Percentiles rank a stretch among this genome's conserved stretches.
phyloP scores from a whole-genome alignment of 2,329 filamentous ascomycete species.

The Xylariaceae sp. region DNA sequence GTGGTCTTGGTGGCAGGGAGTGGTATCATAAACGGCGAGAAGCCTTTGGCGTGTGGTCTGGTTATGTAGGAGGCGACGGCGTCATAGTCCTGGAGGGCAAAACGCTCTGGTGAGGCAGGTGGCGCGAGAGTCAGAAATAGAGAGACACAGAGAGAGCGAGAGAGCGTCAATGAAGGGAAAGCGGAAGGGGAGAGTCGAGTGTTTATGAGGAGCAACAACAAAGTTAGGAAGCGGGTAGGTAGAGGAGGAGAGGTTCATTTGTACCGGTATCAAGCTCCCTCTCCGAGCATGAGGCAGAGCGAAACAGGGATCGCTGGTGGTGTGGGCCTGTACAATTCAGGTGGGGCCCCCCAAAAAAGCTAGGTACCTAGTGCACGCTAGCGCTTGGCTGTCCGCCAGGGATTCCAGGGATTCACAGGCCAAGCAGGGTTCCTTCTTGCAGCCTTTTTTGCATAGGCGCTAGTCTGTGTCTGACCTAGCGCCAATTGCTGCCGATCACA shows the following conservation, averaged over 20 bases:
- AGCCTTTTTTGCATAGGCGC: slow-evolving; percentile 28
- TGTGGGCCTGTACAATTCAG: slow-evolving; percentile 18
- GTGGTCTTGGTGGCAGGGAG: slow-evolving; percentile 12
- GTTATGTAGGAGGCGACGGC: slow-evolving; percentile 9
- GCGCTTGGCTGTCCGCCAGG: slow-evolving; percentile 14
- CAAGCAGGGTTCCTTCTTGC: slow-evolving; percentile 24
- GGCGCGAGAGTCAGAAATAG: not conserved
- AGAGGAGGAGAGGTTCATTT: slow-evolving; percentile 33
- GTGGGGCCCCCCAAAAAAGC: slow-evolving; percentile 18
- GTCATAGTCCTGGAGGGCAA: slow-evolving; percentile 23
- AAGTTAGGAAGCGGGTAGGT: slow-evolving; percentile 19
- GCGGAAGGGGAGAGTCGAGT: slow-evolving; percentile 13
- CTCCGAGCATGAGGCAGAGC: slow-evolving; percentile 25
- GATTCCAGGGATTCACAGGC: not conserved
- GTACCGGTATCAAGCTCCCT: slow-evolving; percentile 33
- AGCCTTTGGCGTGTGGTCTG: slow-evolving; percentile 11
- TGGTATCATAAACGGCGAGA: slow-evolving; percentile 18
- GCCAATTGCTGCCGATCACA: slow-evolving; percentile 28
- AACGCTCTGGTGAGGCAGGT: slow-evolving; percentile 20
- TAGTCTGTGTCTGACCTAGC: slow-evolving; percentile 29
- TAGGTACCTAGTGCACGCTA: slow-evolving; percentile 2
- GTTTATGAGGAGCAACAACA: slow-evolving; percentile 18
- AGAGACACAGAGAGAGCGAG: slow-evolving; percentile 1
- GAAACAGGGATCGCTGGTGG: slow-evolving; percentile 23
- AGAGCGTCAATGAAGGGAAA: slow-evolving; percentile 3